Percentiles rank a stretch among this genome's conserved stretches.
These are phyloP conservation scores for Sequoia sempervirens DNA, from an alignment of 75 land plant genomes.

Conservation along the genomic window DNA sequence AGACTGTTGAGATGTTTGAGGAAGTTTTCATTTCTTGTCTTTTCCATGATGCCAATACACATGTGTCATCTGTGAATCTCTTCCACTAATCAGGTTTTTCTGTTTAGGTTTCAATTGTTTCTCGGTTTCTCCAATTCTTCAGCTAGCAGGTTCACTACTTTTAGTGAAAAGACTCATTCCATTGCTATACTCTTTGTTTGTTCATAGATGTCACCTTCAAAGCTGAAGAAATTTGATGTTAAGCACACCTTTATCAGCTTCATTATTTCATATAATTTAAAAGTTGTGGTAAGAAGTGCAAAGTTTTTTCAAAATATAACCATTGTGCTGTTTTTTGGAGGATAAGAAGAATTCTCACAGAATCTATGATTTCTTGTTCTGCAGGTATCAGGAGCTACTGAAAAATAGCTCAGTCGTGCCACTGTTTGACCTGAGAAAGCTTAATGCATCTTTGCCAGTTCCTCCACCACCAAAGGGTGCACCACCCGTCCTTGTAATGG, in stretches of 20 bases:
- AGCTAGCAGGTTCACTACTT: no score
- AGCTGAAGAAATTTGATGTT: neutral
- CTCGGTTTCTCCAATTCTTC: neutral
- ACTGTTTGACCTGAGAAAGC: slow-evolving; percentile 72
- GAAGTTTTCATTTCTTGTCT: neutral
- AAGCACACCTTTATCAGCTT: neutral
- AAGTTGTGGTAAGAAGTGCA: neutral
- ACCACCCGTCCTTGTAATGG: slow-evolving; percentile 67
- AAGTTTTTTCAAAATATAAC: neutral
- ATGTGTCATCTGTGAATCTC: neutral
- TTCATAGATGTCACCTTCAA: neutral
- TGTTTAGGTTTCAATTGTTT: neutral
- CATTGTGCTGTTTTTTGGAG: neutral
- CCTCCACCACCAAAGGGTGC: slow-evolving; percentile 33
- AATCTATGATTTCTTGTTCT: neutral
- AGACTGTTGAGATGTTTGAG: neutral
- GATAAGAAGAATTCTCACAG: neutral
- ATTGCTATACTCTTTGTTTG: neutral
- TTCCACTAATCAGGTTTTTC: neutral
- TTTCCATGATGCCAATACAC: neutral
- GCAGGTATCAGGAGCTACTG: slow-evolving; percentile 75
- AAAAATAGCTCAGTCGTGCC: slow-evolving; percentile 75
- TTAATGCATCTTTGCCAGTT: slow-evolving; percentile 80
- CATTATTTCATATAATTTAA: neutral
- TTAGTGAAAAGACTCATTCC: neutral